These are phyloP conservation scores for Capillidium rhysosporum DNA, from an alignment of 371 early-diverging fungal genomes.

Conservation along the genomic window DNA sequence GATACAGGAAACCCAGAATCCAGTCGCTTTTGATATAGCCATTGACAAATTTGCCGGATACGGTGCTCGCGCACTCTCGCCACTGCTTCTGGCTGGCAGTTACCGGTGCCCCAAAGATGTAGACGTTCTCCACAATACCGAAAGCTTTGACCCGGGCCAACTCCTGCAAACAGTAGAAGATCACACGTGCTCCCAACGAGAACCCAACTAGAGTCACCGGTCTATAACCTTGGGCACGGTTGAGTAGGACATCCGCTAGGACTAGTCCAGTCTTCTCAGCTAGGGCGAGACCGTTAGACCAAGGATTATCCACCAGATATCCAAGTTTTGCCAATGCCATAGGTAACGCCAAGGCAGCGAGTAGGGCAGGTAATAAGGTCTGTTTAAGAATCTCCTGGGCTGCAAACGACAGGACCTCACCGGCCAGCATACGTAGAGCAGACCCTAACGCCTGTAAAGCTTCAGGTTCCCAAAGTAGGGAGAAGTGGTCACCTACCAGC, in stretches of 20 bases:
- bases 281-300: slow-evolving; percentile 77
- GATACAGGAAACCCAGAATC: slow-evolving; percentile 79
- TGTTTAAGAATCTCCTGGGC: slow-evolving; percentile 73
- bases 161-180: slow-evolving; percentile 75
- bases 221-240: slow-evolving; percentile 67
- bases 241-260: slow-evolving; percentile 47
- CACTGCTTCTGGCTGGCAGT: slow-evolving; percentile 54
- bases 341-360: slow-evolving; percentile 76
- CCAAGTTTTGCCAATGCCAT: slow-evolving; percentile 74
- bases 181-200: slow-evolving; percentile 82
- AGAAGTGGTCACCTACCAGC: slow-evolving; percentile 54
- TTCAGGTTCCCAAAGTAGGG: slow-evolving; percentile 77
- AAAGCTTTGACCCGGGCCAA: slow-evolving; percentile 55
- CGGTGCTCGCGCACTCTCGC: slow-evolving; percentile 56
- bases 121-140: slow-evolving; percentile 77
- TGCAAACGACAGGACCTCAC: slow-evolving; percentile 66
- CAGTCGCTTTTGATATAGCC: slow-evolving; percentile 78
- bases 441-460: slow-evolving; percentile 58
- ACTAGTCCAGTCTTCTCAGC: slow-evolving; percentile 70
- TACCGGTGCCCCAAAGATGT: slow-evolving; percentile 71
- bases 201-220: slow-evolving; percentile 88
- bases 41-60: slow-evolving; percentile 77
- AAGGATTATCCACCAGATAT: slow-evolving; percentile 88
- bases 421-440: slow-evolving; percentile 62
- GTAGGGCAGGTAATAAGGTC: slow-evolving; percentile 59